Base-by-base conservation (phyloP, 352 stramenopile species). In the Phytophthora pinifolia region DNA sequence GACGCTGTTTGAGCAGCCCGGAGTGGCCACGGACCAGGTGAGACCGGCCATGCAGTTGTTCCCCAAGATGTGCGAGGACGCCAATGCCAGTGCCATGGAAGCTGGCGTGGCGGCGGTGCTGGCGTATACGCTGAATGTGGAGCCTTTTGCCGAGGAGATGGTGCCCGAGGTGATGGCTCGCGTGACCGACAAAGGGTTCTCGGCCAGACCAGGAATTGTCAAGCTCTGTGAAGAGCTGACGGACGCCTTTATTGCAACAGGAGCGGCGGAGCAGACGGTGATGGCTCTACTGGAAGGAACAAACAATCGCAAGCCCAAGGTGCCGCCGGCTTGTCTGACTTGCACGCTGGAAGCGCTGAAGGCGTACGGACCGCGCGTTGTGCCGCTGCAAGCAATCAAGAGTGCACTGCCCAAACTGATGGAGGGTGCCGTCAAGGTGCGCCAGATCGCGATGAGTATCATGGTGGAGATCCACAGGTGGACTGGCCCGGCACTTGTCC, bases 291-390 rank as follows among this genome's bases (percentile, higher is more conserved):
- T 96, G 17, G 84, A 94, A 82, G 86, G 84, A 25, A 89, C 83
- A 2, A 89, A 85, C 35, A 92, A 94, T 57, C 88, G 87, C 35
- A 96, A 96, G 46, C 86, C 84, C 1, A 96, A 96, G 27, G 84
- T 93, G 0, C 84, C 86, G 15, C 83, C 86, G 9, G 83, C 79
- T 0, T 94, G 86, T 74, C 64, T 79, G 0, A 61, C 65, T 3
- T 78, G 65, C 44, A 79, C 86, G 10, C 54, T 94, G 0, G 84
- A 94, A 31, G 70, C 75, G 7, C 67, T 96, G 18, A 88, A 89
- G 50, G 79, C 75, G 6, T 96, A 92, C 43, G 86, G 86, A n/a
- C 84, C 84, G 1, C 75, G 73, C 10, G 70, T 92, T 6, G 59
- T 94, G 9, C 79, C 86, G 4, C 32, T 96, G 9, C 74, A 79